Evolutionary conservation across 1,284 basidiomycete species (phyloP).

Genomic region (Ceratobasidium sp.): DNA sequence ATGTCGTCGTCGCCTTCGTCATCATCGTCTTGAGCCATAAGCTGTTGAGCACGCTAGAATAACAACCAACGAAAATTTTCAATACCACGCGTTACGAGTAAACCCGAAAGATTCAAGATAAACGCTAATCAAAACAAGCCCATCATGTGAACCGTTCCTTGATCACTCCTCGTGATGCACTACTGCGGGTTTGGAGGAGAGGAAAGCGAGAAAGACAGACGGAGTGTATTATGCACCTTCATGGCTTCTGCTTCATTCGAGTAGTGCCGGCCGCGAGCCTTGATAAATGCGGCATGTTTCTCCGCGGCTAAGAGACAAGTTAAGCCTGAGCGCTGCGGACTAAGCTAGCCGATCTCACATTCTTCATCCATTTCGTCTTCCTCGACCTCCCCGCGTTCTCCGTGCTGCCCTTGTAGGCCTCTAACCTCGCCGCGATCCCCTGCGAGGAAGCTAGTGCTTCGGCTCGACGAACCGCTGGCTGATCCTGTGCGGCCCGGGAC

Average conservation of each 20-base stretch:
- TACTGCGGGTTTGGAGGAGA: conserved; percentile 26
- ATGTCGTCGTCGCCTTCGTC: conserved; percentile 57
- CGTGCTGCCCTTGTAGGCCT: conserved; percentile 64
- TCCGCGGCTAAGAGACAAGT: conserved; percentile 68
- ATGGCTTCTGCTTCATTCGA: conserved; percentile 93
- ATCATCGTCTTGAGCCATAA: conserved; percentile 78
- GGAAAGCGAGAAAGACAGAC: conserved; percentile 36
- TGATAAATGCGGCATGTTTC: conserved; percentile 86
- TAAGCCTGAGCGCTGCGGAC: conserved; percentile 1
- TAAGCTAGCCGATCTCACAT: conserved; percentile 63
- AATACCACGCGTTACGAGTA: conserved; percentile 20
- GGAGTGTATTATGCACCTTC: conserved; percentile 69
- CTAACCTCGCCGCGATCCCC: conserved; percentile 65
- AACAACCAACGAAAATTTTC: conserved; percentile 41
- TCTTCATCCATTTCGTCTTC: conserved; percentile 88
- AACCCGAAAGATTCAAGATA: conserved; percentile 41
- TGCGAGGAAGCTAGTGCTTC: conserved; percentile 85
- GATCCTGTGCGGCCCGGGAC: conserved; percentile 42
- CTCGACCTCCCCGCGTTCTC: conserved; percentile 74
- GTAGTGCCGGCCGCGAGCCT: conserved; percentile 86
- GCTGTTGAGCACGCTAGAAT: conserved; percentile 70
- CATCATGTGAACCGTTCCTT: conserved; percentile 30
- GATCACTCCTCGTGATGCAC: conserved; percentile 9
- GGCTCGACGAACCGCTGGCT: conserved; percentile 66
- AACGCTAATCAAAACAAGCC: conserved; percentile 35